A percentile compares a stretch with the other conserved stretches of the same genome.
phyloP scores from a whole-genome alignment of 2,329 filamentous ascomycete genomes.

The Monosporascus sp. region DNA sequence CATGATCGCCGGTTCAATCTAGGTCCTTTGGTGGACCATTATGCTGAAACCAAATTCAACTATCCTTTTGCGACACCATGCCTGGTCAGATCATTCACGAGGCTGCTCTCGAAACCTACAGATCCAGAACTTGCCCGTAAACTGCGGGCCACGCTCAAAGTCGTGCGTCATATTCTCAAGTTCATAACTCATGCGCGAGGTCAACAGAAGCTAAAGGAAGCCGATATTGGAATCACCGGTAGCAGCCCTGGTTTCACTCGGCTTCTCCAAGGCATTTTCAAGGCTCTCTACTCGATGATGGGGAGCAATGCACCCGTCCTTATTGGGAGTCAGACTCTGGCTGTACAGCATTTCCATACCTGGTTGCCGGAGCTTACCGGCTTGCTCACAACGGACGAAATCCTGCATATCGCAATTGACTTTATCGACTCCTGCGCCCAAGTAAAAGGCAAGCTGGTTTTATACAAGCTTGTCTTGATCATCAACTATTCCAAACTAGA shows the following conservation, averaged over 20 bases:
- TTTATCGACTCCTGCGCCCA: slow-evolving; percentile 87
- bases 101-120: slow-evolving; percentile 74
- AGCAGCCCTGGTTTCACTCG: slow-evolving; percentile 69
- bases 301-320: slow-evolving; percentile 76
- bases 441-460: slow-evolving; percentile 83
- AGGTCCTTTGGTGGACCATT: slow-evolving; percentile 83
- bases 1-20: slow-evolving; percentile 93
- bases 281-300: slow-evolving; percentile 85
- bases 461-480: slow-evolving; percentile 90
- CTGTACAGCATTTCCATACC: slow-evolving; percentile 93
- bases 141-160: slow-evolving; percentile 87
- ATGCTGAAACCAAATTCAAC: slow-evolving; percentile 82
- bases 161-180: slow-evolving; percentile 85
- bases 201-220: slow-evolving; percentile 85
- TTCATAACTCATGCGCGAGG: slow-evolving; percentile 88
- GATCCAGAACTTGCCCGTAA: slow-evolving; percentile 80
- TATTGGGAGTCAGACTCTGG: slow-evolving; percentile 88
- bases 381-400: slow-evolving; percentile 74
- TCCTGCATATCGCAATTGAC: slow-evolving; percentile 83
- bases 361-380: slow-evolving; percentile 90
- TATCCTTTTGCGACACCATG: slow-evolving; percentile 90
- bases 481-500: slow-evolving; percentile 83
- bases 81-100: slow-evolving; percentile 78
- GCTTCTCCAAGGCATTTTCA: slow-evolving; percentile 82
- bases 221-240: slow-evolving; percentile 75